These are phyloP conservation scores for Corymbia maculata DNA, from an alignment of 345 rosid genomes.

Conservation along the genomic window DNA sequence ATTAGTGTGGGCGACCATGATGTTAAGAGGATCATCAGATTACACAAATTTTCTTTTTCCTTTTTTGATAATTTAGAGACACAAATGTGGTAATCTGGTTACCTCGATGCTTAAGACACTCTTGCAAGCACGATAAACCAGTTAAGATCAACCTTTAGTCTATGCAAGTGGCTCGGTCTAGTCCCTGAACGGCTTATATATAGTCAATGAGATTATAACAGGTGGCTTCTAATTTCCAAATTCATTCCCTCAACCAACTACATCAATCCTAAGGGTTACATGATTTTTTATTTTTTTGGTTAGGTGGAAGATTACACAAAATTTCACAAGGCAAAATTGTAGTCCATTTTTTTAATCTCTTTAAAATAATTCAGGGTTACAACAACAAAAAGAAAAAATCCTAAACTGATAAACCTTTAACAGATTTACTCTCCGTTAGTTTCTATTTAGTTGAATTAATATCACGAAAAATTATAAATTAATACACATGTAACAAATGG, in stretches of 20 bases:
- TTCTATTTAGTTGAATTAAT: no score
- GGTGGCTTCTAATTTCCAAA: neutral
- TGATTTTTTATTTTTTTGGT: neutral
- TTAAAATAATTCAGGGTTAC: no score
- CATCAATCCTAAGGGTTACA: neutral
- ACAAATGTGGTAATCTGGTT: neutral
- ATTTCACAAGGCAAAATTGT: neutral
- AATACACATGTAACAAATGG: accelerated
- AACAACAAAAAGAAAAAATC: accelerated
- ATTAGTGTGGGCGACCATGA: neutral
- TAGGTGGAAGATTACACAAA: neutral
- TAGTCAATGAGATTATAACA: accelerated
- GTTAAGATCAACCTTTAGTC: neutral
- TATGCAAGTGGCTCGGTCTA: accelerated
- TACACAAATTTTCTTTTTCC: neutral
- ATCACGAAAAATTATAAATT: accelerated
- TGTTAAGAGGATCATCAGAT: neutral
- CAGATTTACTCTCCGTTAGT: no score
- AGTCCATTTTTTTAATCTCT: neutral
- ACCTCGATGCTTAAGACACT: neutral
- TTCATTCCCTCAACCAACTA: neutral
- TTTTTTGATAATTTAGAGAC: neutral
- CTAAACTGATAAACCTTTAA: accelerated
- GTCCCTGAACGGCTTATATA: neutral
- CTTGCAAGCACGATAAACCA: accelerated